Percentiles rank a stretch among this genome's conserved stretches.
These are phyloP conservation scores for Tolypocladium amazonense DNA, from an alignment of 2,329 filamentous ascomycete genomes.

Conservation along the genomic window DNA sequence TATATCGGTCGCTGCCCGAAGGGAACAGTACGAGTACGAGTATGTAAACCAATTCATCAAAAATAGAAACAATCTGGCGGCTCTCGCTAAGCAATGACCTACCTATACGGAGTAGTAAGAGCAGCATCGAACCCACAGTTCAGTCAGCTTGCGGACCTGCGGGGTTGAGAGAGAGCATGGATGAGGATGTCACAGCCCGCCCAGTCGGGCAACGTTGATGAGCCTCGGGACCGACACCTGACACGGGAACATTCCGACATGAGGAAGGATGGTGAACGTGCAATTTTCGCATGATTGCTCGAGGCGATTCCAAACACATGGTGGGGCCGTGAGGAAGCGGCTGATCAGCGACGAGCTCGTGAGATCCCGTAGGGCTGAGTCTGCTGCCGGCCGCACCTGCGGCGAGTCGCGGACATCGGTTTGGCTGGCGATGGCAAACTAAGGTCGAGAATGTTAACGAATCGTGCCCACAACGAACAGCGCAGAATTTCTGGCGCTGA, in stretches of 20 bases:
- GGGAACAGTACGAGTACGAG: not conserved
- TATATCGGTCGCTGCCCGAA: not conserved
- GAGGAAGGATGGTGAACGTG: not conserved
- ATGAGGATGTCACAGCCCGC: not conserved
- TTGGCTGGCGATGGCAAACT: not conserved
- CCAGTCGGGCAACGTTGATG: not conserved
- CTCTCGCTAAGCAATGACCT: not conserved
- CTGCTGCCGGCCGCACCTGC: not conserved
- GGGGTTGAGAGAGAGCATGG: not conserved
- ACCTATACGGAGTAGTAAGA: not conserved
- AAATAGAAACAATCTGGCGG: not conserved
- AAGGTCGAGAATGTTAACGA: not conserved
- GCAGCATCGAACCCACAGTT: not conserved
- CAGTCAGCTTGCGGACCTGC: not conserved
- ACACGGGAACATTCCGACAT: not conserved
- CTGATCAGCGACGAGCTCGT: not conserved
- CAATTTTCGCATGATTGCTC: too few species aligned
- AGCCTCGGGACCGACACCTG: not conserved
- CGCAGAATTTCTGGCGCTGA: not conserved
- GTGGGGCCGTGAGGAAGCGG: not conserved
- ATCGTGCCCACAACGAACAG: not conserved
- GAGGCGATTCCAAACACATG: not conserved
- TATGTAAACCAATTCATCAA: not conserved
- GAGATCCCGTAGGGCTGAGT: not conserved
- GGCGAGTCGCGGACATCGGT: not conserved